Evolutionary conservation across 2,329 filamentous ascomycete species (phyloP), one percentile per base, ranked within the genome.

Genomic region (Sarocladiaceae sp.): DNA sequence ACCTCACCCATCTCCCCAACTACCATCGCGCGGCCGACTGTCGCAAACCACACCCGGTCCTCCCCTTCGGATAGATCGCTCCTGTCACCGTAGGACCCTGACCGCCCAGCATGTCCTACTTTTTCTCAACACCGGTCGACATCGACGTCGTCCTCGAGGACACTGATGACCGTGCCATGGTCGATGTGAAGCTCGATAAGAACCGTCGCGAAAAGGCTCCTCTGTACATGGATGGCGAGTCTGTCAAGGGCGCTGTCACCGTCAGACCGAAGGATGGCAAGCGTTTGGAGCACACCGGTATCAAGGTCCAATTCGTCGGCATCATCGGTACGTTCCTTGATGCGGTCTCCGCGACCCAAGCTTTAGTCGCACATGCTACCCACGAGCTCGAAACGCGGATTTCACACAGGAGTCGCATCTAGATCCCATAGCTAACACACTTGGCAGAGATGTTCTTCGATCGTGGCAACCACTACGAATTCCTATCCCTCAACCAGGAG

Each of bases 281-380:
- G 75, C 81, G 93, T 50, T 74, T 98, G 60, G 93, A 98, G 68
- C 93, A 98, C 67, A 97, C 90, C 10, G 93, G 93, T 56, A 96
- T 98, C 77, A 98, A 98, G 70, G 91, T 98, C 58, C 93, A 98
- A 65, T 98, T 98, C 72, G 96, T 98, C 58, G 93, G 93, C 63
- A 94, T 90, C 51, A 98, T 98, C 74, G 88, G 88, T 93, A 71
- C 50, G 69, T 63, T 33, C 16, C 26, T 29, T 43, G 10, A 21
- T 29, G n/a, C 15, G 44, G 47, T 42, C 47, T 27, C 31, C 42
- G 42, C 34, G 26, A 42, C 35, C 24, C 46, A 45, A 44, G 27
- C 45, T 12, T 40, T 24, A 42, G 35, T 18, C 32, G 27, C 33
- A 31, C 26, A 33, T 45, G 27, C 47, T 29, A 16, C 18, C 12